Conservation (phyloP, 2,329 filamentous ascomycete genomes). For the Fusarium sp. region DNA sequence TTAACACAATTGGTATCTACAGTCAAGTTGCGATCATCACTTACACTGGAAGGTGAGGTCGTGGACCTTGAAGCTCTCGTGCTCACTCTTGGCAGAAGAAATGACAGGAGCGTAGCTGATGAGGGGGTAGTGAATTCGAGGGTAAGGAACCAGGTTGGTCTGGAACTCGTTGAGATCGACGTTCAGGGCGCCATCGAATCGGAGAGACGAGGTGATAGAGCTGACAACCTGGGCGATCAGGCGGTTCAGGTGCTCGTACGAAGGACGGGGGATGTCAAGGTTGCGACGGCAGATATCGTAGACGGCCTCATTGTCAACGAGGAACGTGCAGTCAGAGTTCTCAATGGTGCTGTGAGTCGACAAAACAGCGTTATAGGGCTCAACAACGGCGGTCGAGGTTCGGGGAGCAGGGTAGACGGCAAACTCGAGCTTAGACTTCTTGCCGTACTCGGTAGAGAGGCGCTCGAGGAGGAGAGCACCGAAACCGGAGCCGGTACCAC, state of each 20-base stretch:
- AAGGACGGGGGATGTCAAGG: constrained; percentile 75
- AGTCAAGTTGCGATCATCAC: constrained; percentile 39
- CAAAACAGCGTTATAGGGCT: constrained; percentile 79
- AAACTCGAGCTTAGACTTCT: constrained; percentile 83
- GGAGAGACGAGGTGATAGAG: constrained; percentile 78
- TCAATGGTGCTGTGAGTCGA: constrained; percentile 81
- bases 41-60: constrained; percentile 80
- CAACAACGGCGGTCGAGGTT: constrained; percentile 76
- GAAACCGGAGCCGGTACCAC: constrained; percentile 78
- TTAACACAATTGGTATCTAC: constrained; percentile 37
- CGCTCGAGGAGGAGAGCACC: constrained; percentile 78
- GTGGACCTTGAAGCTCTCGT: constrained; percentile 88
- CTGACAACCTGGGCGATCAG: constrained; percentile 79
- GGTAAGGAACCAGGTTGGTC: constrained; percentile 79
- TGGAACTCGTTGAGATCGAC: constrained; percentile 83
- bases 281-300: constrained; percentile 81
- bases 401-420: constrained; percentile 77
- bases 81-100: constrained; percentile 79
- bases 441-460: constrained; percentile 78
- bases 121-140: constrained; percentile 78
- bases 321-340: constrained; percentile 83
- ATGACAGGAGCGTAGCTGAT: constrained; percentile 79
- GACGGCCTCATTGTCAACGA: constrained; percentile 80
- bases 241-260: constrained; percentile 78
- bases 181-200: constrained; percentile 78